A percentile compares a stretch with the other conserved stretches of the same genome.
Conservation (phyloP, 2,329 filamentous ascomycete species). For the Mycocentrospora acerina region DNA sequence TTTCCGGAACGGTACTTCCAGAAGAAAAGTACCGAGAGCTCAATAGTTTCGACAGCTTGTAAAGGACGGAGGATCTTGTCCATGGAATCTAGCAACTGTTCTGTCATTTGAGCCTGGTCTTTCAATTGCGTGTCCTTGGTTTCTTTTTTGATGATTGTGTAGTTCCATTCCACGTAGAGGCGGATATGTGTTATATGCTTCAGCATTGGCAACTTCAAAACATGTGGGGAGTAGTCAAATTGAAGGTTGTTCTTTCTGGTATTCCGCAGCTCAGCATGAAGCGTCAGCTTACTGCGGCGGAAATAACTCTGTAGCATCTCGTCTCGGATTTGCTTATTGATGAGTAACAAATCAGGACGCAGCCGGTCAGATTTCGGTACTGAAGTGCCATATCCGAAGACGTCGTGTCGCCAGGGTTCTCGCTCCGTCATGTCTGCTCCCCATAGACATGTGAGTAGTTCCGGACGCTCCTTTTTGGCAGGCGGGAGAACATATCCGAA, state of each 20-base stretch:
- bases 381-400: constrained; percentile 30
- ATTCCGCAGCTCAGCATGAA: constrained; percentile 39
- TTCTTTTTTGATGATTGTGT: constrained; percentile 26
- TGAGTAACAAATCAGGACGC: constrained; percentile 25
- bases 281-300: constrained; percentile 29
- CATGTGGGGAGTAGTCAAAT: constrained; percentile 39
- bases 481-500: constrained; percentile 31
- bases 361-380: constrained; percentile 25
- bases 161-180: constrained; percentile 42
- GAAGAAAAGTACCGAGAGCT: constrained; percentile 37
- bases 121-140: constrained; percentile 15
- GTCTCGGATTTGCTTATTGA: constrained; percentile 34
- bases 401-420: constrained; percentile 38
- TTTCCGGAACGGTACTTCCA: constrained; percentile 38
- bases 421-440: constrained; percentile 34
- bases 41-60: constrained; percentile 30
- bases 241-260: constrained; percentile 29
- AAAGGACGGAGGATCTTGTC: constrained; percentile 29
- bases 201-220: constrained; percentile 33
- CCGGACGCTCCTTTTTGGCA: constrained; percentile 16
- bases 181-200: constrained; percentile 30
- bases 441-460: constrained; percentile 40
- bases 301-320: constrained; percentile 34
- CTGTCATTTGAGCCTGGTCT: constrained; percentile 35
- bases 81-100: constrained; percentile 33